Evolutionary conservation across 1,284 basidiomycete genomes (phyloP), one percentile per base, ranked within the genome.

Genomic region (Ceratobasidium sp.): DNA sequence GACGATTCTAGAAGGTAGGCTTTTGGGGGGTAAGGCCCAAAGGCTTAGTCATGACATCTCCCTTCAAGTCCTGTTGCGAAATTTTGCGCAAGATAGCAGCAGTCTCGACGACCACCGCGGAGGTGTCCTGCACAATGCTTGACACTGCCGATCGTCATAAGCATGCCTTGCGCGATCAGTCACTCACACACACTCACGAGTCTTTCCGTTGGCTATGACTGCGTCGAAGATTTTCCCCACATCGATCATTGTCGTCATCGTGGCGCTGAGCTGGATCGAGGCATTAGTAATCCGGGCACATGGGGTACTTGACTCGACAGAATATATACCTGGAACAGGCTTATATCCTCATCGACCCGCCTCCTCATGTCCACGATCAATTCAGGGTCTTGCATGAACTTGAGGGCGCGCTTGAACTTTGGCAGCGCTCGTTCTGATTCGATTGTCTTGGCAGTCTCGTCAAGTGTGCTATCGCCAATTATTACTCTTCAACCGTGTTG

Each of bases 361-460:
- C 18, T 25, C 38, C 58, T 60, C 40, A 60, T 44, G 38, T 60
- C 38, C 25, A 8, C 36, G 23, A 60, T 42, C 58, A 36, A 44
- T 4, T 60, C 58, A 7, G 40, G 58, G 18, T 60, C 58, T 28
- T 42, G 38, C 11, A n/a, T n/a, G 58, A 44, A 60, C 38, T 38
- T 36, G 38, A 21, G 14, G 18, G 44, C 3, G 21, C 58, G 40
- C 38, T 60, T 25, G 38, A 9, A 16, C 9, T 36, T 12, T 33
- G 58, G 36, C 38, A 25, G 58, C 9, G 36, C 16, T 16, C 7
- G 58, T 42, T 60, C 40, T 12, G 21, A 6, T 21, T 42, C 58
- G 40, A 60, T 44, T 21, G 6, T 14, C 25, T 21, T 28, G 38
- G 25, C 11, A 11, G 25, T 42, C 9, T 40, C 40, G 12, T 23